Evolutionary conservation across 2,329 filamentous ascomycete species (phyloP), one percentile per base, ranked within the genome.

Genomic region (Fusarium penzigii): DNA sequence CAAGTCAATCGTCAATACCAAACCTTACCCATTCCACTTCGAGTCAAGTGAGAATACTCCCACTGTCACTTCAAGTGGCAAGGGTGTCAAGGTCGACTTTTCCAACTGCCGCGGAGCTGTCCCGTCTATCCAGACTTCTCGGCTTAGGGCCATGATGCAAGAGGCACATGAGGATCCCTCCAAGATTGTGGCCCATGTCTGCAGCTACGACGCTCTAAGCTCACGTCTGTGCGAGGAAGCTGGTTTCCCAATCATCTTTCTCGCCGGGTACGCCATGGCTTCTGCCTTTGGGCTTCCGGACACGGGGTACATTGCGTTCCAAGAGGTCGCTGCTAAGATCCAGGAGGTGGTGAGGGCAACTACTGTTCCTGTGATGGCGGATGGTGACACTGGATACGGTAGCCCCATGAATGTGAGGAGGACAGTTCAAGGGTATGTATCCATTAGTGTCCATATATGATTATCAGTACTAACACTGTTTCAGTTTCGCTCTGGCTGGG

Each of bases 371-470:
- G 60, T 79, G 17, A 66, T 79, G 56, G 75, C 69, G 0, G 76
- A 79, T 57, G 76, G 74, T 0, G 75, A 79, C 52, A 78, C 76
- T 1, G 76, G 76, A 3, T 78, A 78, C 47, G 76, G 76, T 6
- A 70, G 73, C 39, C 72, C 76, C 3, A 74, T 77, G 72, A 78
- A 78, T 44, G 75, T 78, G 1, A 69, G 68, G 39, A 57, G 75
- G 14, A 77, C 76, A 0, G 76, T 79, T 3, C 69, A 77, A 45
- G 54, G 61, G 58, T 59, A 49, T 40, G 51, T 39, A 13, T 5
- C 16, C 2, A 29, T 9, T 13, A 2, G 16, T 1, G 5, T 5
- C 1, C 6, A 2, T 9, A 14, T 3, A 11, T 7, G 38, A 14
- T 16, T 8, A 8, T 10, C 29, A 16, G 39, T 16, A 5, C 12